Evolutionary conservation across 345 rosid species (phyloP).

Genomic region (Odontarrhena argentea): DNA sequence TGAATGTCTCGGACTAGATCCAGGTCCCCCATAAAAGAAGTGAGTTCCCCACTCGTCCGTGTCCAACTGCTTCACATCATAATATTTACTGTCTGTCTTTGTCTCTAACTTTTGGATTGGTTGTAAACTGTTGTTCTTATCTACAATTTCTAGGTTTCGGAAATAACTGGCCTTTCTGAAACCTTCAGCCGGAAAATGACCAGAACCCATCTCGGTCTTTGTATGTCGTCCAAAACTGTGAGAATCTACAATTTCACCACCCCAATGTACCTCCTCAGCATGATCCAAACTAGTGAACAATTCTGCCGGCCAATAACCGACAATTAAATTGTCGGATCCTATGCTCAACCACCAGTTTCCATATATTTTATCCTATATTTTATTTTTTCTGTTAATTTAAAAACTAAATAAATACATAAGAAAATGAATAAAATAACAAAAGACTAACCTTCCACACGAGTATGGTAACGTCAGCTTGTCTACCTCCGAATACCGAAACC

Average conservation of each 20-base stretch:
- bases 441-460: too few relatives aligned
- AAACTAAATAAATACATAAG: too few relatives aligned
- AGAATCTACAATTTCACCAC: background rate
- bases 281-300: background rate
- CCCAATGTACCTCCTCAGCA: background rate
- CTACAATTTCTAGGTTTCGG: background rate
- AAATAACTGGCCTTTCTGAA: slow-evolving; percentile 7
- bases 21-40: background rate
- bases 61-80: background rate
- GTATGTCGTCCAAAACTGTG: background rate
- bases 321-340: background rate
- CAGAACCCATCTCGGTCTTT: background rate
- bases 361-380: background rate
- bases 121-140: too few relatives aligned
- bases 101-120: too few relatives aligned
- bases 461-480: too few relatives aligned
- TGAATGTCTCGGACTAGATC: background rate
- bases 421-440: too few relatives aligned
- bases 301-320: background rate
- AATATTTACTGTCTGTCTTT: too few relatives aligned
- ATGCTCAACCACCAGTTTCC: slow-evolving; percentile 15
- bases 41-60: background rate
- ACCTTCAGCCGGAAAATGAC: background rate
- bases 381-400: background rate
- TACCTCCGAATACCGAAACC: too few relatives aligned